Evolutionary conservation across 2,329 filamentous ascomycete genomes (phyloP).

Genomic region (Thielaviopsis musarum): DNA sequence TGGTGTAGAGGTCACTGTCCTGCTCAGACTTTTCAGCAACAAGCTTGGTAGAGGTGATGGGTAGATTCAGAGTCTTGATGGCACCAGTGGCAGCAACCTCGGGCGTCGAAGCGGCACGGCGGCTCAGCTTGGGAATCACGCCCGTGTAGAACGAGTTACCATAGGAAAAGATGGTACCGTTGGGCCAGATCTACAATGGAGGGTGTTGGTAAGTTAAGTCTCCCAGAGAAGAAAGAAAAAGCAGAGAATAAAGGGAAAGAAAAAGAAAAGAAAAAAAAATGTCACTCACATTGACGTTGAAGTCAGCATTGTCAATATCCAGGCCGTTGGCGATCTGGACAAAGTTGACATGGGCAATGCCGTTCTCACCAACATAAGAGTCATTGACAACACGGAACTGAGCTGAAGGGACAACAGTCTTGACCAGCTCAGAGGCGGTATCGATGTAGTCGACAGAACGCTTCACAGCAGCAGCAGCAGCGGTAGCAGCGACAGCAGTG

Average conservation of each 20-base stretch:
- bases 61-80: constrained; percentile 19
- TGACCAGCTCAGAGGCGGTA: constrained; percentile 28
- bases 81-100: constrained; percentile 27
- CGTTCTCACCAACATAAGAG: constrained; percentile 36
- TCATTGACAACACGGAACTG: constrained; percentile 35
- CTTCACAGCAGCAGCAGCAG: too few relatives aligned
- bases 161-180: constrained; percentile 40
- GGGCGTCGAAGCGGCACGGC: constrained; percentile 26
- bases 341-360: constrained; percentile 40
- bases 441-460: constrained; percentile 21
- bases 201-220: constrained; percentile 4
- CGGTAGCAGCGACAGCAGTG: constrained; percentile 14
- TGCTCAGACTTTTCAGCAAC: constrained; percentile 16
- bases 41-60: constrained; percentile 18
- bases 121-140: constrained; percentile 23
- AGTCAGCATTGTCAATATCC: constrained; percentile 43
- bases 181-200: constrained; percentile 28
- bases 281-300: constrained; percentile 43
- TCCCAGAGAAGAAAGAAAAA: background rate
- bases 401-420: constrained; percentile 20
- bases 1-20: too few relatives aligned
- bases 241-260: too few relatives aligned
- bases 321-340: constrained; percentile 40
- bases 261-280: background rate
- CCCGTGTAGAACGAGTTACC: constrained; percentile 32